Evolutionary conservation across 2,329 filamentous ascomycete genomes (phyloP).

Genomic region (Apiospora rasikravindrae): DNA sequence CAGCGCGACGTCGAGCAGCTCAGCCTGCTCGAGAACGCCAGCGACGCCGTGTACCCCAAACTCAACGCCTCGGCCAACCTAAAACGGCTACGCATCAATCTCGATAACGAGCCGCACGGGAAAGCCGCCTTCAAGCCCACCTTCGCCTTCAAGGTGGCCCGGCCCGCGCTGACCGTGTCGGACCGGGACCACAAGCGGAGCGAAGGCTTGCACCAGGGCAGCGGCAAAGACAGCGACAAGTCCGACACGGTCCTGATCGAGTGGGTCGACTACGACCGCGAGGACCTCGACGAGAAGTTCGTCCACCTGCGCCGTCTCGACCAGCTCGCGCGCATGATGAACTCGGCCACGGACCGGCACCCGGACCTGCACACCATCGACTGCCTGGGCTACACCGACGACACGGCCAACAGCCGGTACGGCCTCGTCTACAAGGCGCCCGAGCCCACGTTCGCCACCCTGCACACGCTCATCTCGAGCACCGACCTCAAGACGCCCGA

Average conservation of each 20-base stretch:
- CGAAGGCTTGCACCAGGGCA: constrained; percentile 38
- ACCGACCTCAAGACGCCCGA: constrained; percentile 49
- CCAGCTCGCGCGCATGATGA: constrained; percentile 53
- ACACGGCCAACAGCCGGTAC: constrained; percentile 44
- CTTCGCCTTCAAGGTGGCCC: constrained; percentile 46
- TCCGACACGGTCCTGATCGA: constrained; percentile 47
- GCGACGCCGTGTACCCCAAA: constrained; percentile 47
- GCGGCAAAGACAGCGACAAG: too few species aligned
- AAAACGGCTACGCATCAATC: constrained; percentile 53
- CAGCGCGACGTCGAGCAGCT: constrained; percentile 48
- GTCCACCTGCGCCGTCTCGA: constrained; percentile 51
- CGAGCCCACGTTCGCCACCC: constrained; percentile 42
- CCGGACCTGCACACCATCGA: constrained; percentile 54
- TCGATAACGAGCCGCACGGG: constrained; percentile 45
- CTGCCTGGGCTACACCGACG: constrained; percentile 54
- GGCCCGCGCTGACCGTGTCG: constrained; percentile 36
- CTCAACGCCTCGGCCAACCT: constrained; percentile 49
- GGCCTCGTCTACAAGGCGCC: constrained; percentile 50
- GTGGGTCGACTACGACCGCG: constrained; percentile 51
- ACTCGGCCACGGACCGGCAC: constrained; percentile 49
- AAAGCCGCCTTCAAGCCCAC: constrained; percentile 46
- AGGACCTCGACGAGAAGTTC: constrained; percentile 47
- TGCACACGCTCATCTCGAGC: constrained; percentile 46
- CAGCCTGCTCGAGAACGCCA: constrained; percentile 47
- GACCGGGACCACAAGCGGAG: constrained; percentile 22